Evolutionary conservation across 2,329 filamentous ascomycete genomes (phyloP).

Genomic region (Ramularia endophylla): DNA sequence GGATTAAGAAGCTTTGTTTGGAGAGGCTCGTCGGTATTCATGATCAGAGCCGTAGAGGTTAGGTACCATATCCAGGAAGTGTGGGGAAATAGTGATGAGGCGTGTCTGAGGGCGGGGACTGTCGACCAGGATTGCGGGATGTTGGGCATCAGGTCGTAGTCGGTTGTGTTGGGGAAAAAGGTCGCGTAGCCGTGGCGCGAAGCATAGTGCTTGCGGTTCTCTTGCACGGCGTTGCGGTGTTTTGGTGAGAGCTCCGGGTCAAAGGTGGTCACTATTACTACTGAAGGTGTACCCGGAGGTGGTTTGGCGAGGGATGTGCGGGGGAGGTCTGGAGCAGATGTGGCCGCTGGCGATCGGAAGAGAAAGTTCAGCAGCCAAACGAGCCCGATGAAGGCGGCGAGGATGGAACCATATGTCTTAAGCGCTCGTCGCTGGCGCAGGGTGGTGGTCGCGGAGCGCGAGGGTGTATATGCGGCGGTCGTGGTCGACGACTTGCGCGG

Average conservation of each 20-base stretch:
- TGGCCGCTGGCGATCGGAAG: slow-evolving; percentile 18
- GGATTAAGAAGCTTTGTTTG: slow-evolving; percentile 65
- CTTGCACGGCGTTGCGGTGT: slow-evolving; percentile 67
- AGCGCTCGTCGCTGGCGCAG: slow-evolving; percentile 21
- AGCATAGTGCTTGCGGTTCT: slow-evolving; percentile 82
- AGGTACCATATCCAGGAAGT: slow-evolving; percentile 82
- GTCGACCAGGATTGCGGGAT: slow-evolving; percentile 63
- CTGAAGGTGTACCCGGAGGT: slow-evolving; percentile 42
- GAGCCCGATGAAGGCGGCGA: slow-evolving; percentile 29
- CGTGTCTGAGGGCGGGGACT: slow-evolving; percentile 82
- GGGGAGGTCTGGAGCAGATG: slow-evolving; percentile 6
- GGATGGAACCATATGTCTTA: slow-evolving; percentile 40
- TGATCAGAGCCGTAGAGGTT: slow-evolving; percentile 78
- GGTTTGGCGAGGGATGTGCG: slow-evolving; percentile 17
- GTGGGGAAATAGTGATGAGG: slow-evolving; percentile 72
- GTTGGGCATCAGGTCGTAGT: slow-evolving; percentile 64
- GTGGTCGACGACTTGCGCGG: slow-evolving; percentile 73
- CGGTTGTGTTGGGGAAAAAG: slow-evolving; percentile 70
- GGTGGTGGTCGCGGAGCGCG: slow-evolving; percentile 45
- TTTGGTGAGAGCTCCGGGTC: slow-evolving; percentile 60
- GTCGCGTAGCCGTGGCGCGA: slow-evolving; percentile 79
- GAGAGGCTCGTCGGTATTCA: slow-evolving; percentile 68
- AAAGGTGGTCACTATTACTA: slow-evolving; percentile 80
- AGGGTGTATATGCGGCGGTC: slow-evolving; percentile 53
- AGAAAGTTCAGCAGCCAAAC: slow-evolving; percentile 30